Evolutionary conservation across 2,329 filamentous ascomycete species (phyloP).

Genomic region (Fusarium floridanum): DNA sequence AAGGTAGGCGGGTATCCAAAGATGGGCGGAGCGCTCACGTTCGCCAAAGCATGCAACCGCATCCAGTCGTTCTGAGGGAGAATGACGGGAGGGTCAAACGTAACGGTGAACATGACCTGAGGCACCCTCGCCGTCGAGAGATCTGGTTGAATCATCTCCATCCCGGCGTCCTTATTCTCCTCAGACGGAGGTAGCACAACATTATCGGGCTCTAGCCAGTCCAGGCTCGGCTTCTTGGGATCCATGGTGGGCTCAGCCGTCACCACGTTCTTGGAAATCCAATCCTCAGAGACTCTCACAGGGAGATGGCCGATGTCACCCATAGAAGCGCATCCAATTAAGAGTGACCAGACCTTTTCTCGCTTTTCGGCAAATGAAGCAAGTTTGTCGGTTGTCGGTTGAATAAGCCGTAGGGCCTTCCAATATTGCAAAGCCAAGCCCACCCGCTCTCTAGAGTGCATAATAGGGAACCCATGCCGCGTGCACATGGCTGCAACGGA

Average conservation of each 20-base stretch:
- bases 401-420: slow-evolving; percentile 71
- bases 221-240: slow-evolving; percentile 62
- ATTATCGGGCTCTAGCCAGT: slow-evolving; percentile 81
- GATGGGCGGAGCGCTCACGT: slow-evolving; percentile 56
- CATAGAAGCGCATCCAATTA: slow-evolving; percentile 72
- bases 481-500: slow-evolving; percentile 74
- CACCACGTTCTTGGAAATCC: slow-evolving; percentile 77
- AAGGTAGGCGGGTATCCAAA: slow-evolving; percentile 61
- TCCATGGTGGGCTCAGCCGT: slow-evolving; percentile 63
- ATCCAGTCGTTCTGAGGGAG: slow-evolving; percentile 75
- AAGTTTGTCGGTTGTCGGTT: slow-evolving; percentile 52
- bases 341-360: slow-evolving; percentile 73
- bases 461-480: slow-evolving; percentile 76
- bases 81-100: slow-evolving; percentile 79
- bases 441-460: slow-evolving; percentile 76
- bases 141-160: slow-evolving; percentile 65
- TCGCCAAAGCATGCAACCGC: slow-evolving; percentile 71
- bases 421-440: slow-evolving; percentile 84
- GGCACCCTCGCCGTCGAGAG: slow-evolving; percentile 68
- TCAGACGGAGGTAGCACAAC: slow-evolving; percentile 66
- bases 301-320: slow-evolving; percentile 65
- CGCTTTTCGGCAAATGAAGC: slow-evolving; percentile 54
- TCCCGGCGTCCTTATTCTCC: slow-evolving; percentile 62
- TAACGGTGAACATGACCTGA: slow-evolving; percentile 80
- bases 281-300: slow-evolving; percentile 78